Evolutionary conservation across 768 basidiomycete genomes (phyloP).

Genomic region (Steccherinum ochraceum): DNA sequence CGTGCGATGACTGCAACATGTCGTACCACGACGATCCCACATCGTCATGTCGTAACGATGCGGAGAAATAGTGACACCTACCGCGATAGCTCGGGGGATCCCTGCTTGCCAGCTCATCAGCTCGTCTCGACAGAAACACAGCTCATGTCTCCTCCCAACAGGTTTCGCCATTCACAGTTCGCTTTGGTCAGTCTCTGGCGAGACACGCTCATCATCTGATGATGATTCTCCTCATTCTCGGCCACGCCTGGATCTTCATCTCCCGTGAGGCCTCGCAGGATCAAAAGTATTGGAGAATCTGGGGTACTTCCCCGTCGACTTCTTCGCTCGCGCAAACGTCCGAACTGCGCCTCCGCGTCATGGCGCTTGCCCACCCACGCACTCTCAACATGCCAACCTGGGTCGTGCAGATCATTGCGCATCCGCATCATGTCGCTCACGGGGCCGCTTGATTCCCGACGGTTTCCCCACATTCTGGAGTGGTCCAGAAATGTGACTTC

Average conservation of each 20-base stretch:
- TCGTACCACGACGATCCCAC: not conserved
- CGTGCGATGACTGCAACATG: too few species aligned
- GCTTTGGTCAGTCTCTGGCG: not conserved
- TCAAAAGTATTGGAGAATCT: too few species aligned
- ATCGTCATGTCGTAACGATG: not conserved
- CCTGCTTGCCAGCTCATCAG: not conserved
- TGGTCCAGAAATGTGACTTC: not conserved
- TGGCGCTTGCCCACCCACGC: too few species aligned
- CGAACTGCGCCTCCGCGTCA: not conserved
- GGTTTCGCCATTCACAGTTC: not conserved
- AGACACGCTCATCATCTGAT: not conserved
- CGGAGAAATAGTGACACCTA: not conserved
- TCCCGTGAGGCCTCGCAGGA: too few species aligned
- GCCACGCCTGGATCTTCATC: not conserved
- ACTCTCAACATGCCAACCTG: not conserved
- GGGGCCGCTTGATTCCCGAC: not conserved
- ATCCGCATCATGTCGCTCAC: not conserved
- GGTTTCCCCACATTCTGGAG: not conserved
- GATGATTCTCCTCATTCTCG: not conserved
- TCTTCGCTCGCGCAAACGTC: not conserved
- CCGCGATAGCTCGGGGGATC: too few species aligned
- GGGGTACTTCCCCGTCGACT: not conserved
- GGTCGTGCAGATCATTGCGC: not conserved
- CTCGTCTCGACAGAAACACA: not conserved
- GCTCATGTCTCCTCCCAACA: too few species aligned